phyloP scores from a whole-genome alignment of 1,284 basidiomycete genomes.

The Bondarzewia mesenterica region DNA sequence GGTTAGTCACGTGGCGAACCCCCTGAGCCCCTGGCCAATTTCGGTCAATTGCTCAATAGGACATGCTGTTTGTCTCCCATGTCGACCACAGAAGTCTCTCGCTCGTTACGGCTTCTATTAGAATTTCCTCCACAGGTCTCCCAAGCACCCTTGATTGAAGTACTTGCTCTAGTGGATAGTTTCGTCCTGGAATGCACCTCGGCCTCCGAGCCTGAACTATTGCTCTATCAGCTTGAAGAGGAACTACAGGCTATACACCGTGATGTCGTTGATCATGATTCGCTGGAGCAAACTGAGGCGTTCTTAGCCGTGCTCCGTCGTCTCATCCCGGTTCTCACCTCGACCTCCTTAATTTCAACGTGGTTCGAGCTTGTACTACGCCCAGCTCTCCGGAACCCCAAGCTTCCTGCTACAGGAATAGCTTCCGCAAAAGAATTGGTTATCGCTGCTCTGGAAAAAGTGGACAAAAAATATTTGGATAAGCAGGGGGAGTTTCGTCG shows the following conservation, averaged over 20 bases:
- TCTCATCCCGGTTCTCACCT: conserved; percentile 49
- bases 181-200: conserved; percentile 41
- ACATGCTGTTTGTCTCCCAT: no score
- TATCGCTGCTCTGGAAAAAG: conserved; percentile 47
- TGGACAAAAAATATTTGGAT: conserved; percentile 34
- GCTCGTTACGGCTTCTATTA: conserved; percentile 47
- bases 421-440: conserved; percentile 68
- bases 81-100: conserved; percentile 34
- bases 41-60: no score
- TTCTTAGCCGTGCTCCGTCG: conserved; percentile 60
- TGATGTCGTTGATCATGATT: conserved; percentile 55
- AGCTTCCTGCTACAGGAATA: conserved; percentile 46
- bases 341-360: conserved; percentile 56
- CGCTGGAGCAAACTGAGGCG: conserved; percentile 49
- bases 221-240: conserved; percentile 50
- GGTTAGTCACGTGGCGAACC: no score
- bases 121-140: conserved; percentile 36
- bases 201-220: conserved; percentile 33
- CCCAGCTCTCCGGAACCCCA: conserved; percentile 66
- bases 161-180: conserved; percentile 42
- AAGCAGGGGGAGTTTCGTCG: conserved; percentile 57
- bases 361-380: conserved; percentile 77
- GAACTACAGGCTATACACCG: conserved; percentile 57
- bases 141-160: conserved; percentile 28
- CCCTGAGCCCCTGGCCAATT: no score